These are phyloP conservation scores for Solanum hybrid DNA, from an alignment of 305 asterid species.

Conservation along the genomic window DNA sequence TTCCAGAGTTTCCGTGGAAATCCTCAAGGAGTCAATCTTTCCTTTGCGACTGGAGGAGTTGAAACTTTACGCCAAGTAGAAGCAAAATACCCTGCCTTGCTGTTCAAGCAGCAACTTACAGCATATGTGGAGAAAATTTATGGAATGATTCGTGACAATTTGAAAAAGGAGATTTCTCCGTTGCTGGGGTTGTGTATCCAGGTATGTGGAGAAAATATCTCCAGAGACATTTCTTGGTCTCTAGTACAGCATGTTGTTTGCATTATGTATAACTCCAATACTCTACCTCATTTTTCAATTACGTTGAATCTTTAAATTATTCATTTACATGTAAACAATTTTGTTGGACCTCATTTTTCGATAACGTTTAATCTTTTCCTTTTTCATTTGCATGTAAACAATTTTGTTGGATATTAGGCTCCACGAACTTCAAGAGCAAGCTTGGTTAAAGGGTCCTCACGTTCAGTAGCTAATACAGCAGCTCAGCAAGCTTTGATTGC, in stretches of 20 bases:
- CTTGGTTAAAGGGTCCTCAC: conserved; percentile 59
- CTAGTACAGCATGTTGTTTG: background rate
- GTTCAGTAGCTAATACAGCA: conserved; percentile 45
- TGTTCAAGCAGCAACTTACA: conserved; percentile 67
- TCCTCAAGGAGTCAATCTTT: conserved; percentile 63
- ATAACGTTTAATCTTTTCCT: background rate
- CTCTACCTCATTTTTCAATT: background rate
- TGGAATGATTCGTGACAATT: conserved; percentile 58
- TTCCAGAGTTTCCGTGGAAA: conserved; percentile 78
- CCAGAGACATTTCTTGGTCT: background rate
- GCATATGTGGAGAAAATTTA: conserved; percentile 66
- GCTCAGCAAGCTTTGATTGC: conserved; percentile 59
- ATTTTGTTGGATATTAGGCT: conserved; percentile 25
- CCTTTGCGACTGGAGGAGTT: conserved; percentile 67
- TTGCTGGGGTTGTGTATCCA: conserved; percentile 64
- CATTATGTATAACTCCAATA: background rate
- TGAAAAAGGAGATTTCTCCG: conserved; percentile 65
- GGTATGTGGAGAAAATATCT: conserved; percentile 20
- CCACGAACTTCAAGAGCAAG: conserved; percentile 68
- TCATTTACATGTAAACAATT: background rate
- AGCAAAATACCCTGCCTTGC: conserved; percentile 79
- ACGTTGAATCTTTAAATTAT: background rate
- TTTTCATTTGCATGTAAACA: background rate
- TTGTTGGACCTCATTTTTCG: background rate
- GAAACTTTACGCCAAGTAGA: conserved; percentile 87